These are phyloP conservation scores for Lipomyces mesembrius DNA, from an alignment of 805 yeast genomes.

Conservation along the genomic window DNA sequence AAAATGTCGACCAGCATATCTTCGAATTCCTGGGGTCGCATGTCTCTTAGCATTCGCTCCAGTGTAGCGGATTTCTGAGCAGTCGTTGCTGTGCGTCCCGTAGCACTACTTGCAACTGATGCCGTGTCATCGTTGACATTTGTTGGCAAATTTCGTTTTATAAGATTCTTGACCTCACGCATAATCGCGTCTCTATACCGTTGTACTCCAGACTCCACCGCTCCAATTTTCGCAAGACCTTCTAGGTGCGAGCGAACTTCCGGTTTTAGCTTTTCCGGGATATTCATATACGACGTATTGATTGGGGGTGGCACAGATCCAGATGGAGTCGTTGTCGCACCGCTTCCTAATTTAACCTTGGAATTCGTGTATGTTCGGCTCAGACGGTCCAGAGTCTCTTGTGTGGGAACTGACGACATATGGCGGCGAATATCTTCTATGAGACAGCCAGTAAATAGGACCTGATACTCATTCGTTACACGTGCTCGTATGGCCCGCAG, in stretches of 20 bases:
- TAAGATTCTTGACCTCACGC: slow-evolving; percentile 71
- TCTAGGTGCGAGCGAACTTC: slow-evolving; percentile 55
- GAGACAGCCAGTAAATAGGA: slow-evolving; percentile 59
- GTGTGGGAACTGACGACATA: slow-evolving; percentile 54
- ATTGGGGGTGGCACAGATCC: slow-evolving; percentile 29
- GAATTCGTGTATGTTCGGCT: slow-evolving; percentile 40
- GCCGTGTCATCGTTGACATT: slow-evolving; percentile 46
- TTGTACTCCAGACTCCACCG: slow-evolving; percentile 56
- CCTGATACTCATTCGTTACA: slow-evolving; percentile 70
- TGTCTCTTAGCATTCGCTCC: slow-evolving; percentile 59
- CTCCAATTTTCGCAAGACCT: slow-evolving; percentile 52
- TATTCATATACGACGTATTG: slow-evolving; percentile 49
- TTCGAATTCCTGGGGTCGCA: slow-evolving; percentile 78
- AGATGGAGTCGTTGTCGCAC: slow-evolving; percentile 15
- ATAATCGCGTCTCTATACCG: slow-evolving; percentile 70
- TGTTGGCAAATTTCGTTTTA: slow-evolving; percentile 65
- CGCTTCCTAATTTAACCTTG: slow-evolving; percentile 23
- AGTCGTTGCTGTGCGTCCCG: slow-evolving; percentile 39
- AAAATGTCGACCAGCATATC: slow-evolving; percentile 66
- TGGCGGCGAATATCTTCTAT: slow-evolving; percentile 66
- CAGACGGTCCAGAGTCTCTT: slow-evolving; percentile 59
- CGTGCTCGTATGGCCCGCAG: slow-evolving; percentile 61
- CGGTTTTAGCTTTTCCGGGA: slow-evolving; percentile 51
- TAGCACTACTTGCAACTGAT: slow-evolving; percentile 42
- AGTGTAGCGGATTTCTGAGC: slow-evolving; percentile 49